Conservation (phyloP, 495 filamentous ascomycete genomes). For the Tuber microsphaerosporum region DNA sequence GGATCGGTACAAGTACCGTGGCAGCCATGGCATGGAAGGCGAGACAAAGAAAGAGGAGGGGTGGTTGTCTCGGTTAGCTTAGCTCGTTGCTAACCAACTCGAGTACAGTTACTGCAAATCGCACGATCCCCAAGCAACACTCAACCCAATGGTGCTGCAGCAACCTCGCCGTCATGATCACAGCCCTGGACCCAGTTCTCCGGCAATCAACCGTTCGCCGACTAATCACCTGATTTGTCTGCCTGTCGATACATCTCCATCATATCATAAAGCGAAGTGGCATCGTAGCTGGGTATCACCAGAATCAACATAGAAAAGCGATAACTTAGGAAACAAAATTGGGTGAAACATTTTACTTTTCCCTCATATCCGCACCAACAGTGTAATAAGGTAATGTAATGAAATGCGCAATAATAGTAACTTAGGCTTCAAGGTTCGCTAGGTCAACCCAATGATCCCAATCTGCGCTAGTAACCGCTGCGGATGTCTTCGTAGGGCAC, state of each 20-base stretch:
- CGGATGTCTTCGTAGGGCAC: neutral
- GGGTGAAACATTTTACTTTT: neutral
- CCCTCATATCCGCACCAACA: neutral
- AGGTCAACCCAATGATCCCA: too few species aligned
- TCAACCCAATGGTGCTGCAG: neutral
- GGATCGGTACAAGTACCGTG: neutral
- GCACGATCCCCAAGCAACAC: neutral
- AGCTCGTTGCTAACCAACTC: too few species aligned
- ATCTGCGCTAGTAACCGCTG: neutral
- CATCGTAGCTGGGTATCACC: neutral
- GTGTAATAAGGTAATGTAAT: neutral
- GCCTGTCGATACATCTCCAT: neutral
- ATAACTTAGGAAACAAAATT: neutral
- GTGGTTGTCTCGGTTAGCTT: neutral
- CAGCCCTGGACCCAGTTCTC: neutral
- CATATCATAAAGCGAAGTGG: neutral
- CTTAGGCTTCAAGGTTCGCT: neutral
- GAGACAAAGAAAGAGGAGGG: neutral
- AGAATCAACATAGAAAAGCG: neutral
- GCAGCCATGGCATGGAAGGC: neutral
- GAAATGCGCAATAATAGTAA: neutral
- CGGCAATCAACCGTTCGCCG: neutral
- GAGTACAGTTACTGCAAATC: too few species aligned
- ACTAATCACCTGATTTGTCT: neutral
- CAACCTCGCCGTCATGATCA: neutral